Conservation (phyloP, 176 grass and related monocot species). For the Oryza longistaminata region DNA sequence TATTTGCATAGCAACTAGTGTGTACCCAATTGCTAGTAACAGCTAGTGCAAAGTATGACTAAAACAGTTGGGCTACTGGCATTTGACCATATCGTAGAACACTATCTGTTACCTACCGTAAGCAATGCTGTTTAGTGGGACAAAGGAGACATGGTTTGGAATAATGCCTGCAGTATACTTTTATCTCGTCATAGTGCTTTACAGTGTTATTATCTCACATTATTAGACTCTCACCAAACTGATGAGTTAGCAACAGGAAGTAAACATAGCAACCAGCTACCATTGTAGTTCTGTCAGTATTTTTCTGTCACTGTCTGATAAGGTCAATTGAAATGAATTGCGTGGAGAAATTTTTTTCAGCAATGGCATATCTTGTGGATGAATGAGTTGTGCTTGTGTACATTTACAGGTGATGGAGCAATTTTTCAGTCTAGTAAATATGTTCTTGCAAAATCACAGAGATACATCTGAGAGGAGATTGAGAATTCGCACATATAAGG, state of each 20-base stretch:
- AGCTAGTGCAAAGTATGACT: background rate
- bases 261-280: background rate
- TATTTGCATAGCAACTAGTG: background rate
- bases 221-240: background rate
- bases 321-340: slow-evolving; percentile 3
- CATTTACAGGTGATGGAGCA: slow-evolving; percentile 95
- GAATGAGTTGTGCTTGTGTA: slow-evolving; percentile 1
- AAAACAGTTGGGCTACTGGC: background rate
- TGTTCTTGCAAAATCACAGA: slow-evolving; percentile 89
- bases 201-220: background rate
- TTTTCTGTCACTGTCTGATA: background rate
- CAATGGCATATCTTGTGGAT: background rate
- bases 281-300: background rate
- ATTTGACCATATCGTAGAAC: background rate
- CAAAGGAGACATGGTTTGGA: background rate
- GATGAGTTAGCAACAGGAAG: background rate
- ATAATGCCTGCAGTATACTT: background rate
- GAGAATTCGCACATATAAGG: slow-evolving; percentile 96
- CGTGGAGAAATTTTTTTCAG: background rate
- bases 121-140: background rate
- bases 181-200: background rate
- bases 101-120: background rate
- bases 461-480: slow-evolving; percentile 92
- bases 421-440: slow-evolving; percentile 97
- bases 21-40: background rate